phyloP scores from a whole-genome alignment of 495 filamentous ascomycete genomes.

The Penicillium salamii region DNA sequence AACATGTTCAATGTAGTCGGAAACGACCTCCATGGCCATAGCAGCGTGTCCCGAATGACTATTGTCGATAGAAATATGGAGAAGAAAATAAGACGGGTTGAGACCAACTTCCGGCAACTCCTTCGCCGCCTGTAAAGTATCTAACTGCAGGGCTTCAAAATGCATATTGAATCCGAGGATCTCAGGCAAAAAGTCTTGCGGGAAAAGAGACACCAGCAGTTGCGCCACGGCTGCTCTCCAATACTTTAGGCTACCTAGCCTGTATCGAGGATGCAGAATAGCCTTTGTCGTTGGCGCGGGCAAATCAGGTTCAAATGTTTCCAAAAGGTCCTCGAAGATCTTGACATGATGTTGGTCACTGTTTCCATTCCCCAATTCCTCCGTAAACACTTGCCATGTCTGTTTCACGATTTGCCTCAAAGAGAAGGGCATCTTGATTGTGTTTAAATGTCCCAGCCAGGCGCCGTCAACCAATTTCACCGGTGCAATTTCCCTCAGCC shows the following conservation, averaged over 20 bases:
- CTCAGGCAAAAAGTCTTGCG: constrained; percentile 49
- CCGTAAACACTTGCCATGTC: constrained; percentile 49
- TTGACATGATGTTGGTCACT: constrained; percentile 44
- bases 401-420: constrained; percentile 33
- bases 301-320: constrained; percentile 23
- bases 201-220: constrained; percentile 44
- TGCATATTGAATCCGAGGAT: constrained; percentile 52
- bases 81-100: constrained; percentile 48
- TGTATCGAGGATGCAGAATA: constrained; percentile 32
- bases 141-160: constrained; percentile 42
- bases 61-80: constrained; percentile 53
- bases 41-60: constrained; percentile 46
- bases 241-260: constrained; percentile 25
- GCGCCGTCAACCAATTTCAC: constrained; percentile 51
- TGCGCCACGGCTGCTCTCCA: constrained; percentile 50
- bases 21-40: constrained; percentile 40
- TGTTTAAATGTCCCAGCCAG: constrained; percentile 47
- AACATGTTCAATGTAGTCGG: constrained; percentile 35
- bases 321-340: constrained; percentile 41
- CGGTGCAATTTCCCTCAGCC: constrained; percentile 39
- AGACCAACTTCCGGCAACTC: constrained; percentile 44
- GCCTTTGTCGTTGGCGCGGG: constrained; percentile 24
- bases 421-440: constrained; percentile 37
- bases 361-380: constrained; percentile 52
- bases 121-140: constrained; percentile 37